Evolutionary conservation across 176 grass and related monocot genomes (phyloP), one percentile per base, ranked within the genome.

Genomic region (Neostapfia colusana): DNA sequence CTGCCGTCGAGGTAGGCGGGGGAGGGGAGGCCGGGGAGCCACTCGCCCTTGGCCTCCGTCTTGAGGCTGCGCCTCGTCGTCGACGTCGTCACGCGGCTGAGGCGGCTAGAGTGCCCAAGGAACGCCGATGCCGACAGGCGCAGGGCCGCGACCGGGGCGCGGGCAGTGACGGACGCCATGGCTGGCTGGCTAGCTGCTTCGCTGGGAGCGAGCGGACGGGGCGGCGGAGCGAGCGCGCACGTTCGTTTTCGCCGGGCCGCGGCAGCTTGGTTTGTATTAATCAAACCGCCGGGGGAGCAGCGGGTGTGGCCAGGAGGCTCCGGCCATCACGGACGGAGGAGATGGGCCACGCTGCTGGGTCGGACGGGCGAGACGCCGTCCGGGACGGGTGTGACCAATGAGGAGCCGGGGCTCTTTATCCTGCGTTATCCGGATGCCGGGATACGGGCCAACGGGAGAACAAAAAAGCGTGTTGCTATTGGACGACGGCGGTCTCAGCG

Each of bases 11-110:
- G 87, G 68, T 96, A 96, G 70, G 15, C 4, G 4, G 89, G 93
- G 35, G 93, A 96, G 16, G 85, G 37, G 41, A 96, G 93, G 63
- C 93, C 87, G 14, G 93, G 93, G 49, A 96, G 88, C 93, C 93
- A 96, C 69, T 88, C 81, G 4, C 93, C 93, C 80, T 96, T 92
- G 50, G 93, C 89, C 82, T 92, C 87, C 1, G 81, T 86, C 86
- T 79, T 82, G 55, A 97, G 75, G 67, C 73, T 63, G 35, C 79
- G 79, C 20, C 74, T 82, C 7, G 72, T 77, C 14, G 31, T 31
- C 3, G 31, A 1, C 31, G 31, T 3, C 31, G 71, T 2, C 10
- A 64, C 12, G 25, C 75, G 74, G 45, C 58, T 69, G 23, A 91
- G 75, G 65, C 77, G 80, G 60, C 40, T 76, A 5, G 84, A 81